Evolutionary conservation across 805 yeast genomes (phyloP), one percentile per base, ranked within the genome.

Genomic region (Myxozyma sirexii): DNA sequence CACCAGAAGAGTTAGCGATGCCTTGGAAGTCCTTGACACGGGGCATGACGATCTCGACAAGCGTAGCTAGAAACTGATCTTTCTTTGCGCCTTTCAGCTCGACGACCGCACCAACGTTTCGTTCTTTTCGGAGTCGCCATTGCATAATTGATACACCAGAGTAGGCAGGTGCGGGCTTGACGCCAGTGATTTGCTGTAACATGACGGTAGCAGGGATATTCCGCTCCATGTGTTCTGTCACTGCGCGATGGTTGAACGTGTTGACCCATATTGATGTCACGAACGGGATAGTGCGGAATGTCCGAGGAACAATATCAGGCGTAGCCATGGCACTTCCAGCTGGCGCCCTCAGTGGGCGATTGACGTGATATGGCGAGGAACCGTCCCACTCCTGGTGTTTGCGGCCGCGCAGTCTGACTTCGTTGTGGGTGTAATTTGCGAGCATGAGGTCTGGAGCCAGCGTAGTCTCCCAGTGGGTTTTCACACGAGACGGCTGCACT

Each of bases 181-280:
- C 84, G 62, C 96, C 96, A n/a, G 99, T 93, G 69, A 94, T 88
- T 73, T 93, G 98, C 69, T 94, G 96, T 59, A 94, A 72, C 75
- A 88, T 93, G 60, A 90, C 79, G 53, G 84, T 79, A 10, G 96
- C 90, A 35, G 91, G 81, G 57, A 91, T 82, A 31, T 90, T 89
- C 62, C 84, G 78, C 76, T 90, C 85, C 45, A 84, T 81, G 68
- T 86, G 84, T 58, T 82, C 85, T 66, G 82, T 83, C 24, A 76
- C 76, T 5, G 94, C 90, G 44, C 83, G 84, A 67, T 82, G 84
- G 48, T 84, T 93, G 70, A 83, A 93, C 69, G 96, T 84, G 74
- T 88, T 89, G 68, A 94, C 77, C 41, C 82, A 79, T 44, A 96
- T 80, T n/a, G 82, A 78, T 56, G 81, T 79, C 47, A 94, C 76